Base-by-base conservation (phyloP, 2,329 filamentous ascomycete genomes). In the Decorospora gaudefroyi region DNA sequence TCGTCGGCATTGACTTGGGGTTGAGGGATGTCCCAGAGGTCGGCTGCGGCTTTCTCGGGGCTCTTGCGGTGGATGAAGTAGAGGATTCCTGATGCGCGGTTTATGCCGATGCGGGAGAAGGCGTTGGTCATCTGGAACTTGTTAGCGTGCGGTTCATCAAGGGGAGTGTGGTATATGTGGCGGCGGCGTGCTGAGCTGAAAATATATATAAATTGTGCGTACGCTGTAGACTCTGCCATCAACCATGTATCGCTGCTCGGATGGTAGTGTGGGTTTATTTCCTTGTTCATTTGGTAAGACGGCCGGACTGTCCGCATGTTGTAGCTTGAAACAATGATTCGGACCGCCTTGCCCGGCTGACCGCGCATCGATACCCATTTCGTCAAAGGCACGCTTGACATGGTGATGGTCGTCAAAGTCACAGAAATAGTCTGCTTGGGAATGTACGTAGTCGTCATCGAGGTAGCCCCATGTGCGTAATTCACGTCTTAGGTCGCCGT, bases 401-500 rank as follows among this genome's bases (percentile, higher is more conserved):
- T 46, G 21, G 12, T 48, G 30, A 15, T 28, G 37, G 16, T 39
- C 30, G 3, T 40, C 29, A 6, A 53, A 45, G 22, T 48, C 30
- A n/a, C 50, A 53, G 11, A 32, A 32, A 1, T 30, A 9, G 4
- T 42, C 22, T 8, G 7, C 6, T n/a, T 38, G 1, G 8, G 22
- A 22, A 15, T 39, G 29, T 5, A 16, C 7, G 13, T 11, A 11
- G 9, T 44, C 35, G 11, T 28, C 16, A 5, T 51, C 48, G n/a
- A 15, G 18, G 11, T 47, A 53, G 3, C 46, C 52, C 46, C 45
- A 53, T 13, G 29, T 29, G 6, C 18, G 42, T n/a, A 48, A 40
- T 19, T 52, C 45, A 10, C 5, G 13, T 9, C 45, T 19, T 12
- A 51, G 32, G 4, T 36, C 29, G 6, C 49, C 46, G 10, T 41